These are phyloP conservation scores for Trichoderma atroviride DNA, from an alignment of 2,329 filamentous ascomycete genomes.

Conservation along the genomic window DNA sequence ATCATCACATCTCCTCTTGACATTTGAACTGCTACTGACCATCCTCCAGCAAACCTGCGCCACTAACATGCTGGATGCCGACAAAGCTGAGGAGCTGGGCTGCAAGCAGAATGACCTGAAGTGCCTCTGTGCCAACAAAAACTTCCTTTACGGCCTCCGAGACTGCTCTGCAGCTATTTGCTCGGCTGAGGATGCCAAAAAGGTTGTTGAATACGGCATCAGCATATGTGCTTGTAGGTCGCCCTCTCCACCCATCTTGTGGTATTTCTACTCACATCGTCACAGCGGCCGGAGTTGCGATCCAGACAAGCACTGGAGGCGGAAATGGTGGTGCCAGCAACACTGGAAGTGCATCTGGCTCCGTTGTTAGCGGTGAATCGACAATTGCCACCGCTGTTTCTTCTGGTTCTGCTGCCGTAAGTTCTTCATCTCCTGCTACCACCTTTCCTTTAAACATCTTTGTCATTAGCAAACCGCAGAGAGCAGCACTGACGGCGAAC, in stretches of 20 bases:
- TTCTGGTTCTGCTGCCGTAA: slow-evolving; percentile 5
- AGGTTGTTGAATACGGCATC: slow-evolving; percentile 45
- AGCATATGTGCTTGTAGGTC: slow-evolving; percentile 45
- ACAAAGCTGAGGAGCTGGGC: slow-evolving; percentile 48
- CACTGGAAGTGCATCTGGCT: slow-evolving; percentile 9
- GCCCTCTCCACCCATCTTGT: neutral
- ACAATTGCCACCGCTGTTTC: neutral
- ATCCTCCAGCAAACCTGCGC: slow-evolving; percentile 50
- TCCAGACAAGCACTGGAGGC: slow-evolving; percentile 32
- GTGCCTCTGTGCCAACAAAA: slow-evolving; percentile 51
- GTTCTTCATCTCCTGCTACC: neutral
- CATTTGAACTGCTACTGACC: slow-evolving; percentile 26
- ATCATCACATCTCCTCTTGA: neutral
- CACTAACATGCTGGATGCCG: slow-evolving; percentile 52
- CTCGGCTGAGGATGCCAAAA: slow-evolving; percentile 39
- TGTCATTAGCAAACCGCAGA: slow-evolving; percentile 13
- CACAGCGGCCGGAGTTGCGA: slow-evolving; percentile 40
- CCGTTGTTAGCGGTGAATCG: slow-evolving; percentile 3
- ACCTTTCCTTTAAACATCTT: neutral
- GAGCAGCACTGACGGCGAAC: neutral
- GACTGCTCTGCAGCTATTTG: slow-evolving; percentile 55
- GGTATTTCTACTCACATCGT: slow-evolving; percentile 28
- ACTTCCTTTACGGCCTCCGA: slow-evolving; percentile 54
- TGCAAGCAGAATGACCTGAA: slow-evolving; percentile 47
- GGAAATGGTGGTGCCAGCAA: neutral